Base-by-base conservation (phyloP, 768 basidiomycete species). In the Mycena venus region DNA sequence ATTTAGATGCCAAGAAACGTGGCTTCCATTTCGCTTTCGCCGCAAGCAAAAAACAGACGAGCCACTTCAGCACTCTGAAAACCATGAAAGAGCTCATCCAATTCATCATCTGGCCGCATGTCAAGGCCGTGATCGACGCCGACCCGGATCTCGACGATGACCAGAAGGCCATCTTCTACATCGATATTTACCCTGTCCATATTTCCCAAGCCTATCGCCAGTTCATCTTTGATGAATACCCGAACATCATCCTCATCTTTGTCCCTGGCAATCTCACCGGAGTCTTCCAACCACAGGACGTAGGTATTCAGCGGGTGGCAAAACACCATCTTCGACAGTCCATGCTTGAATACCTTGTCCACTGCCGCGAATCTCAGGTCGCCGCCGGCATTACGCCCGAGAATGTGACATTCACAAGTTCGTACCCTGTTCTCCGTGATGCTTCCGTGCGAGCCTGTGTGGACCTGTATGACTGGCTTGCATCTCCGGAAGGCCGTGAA, bases 111-210 rank as follows among this genome's bases (percentile, higher is more conserved):
- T 49, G 47, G 47, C 76, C 77, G 8, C 79, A 76, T 25, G 19
- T 60, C 56, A 11, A 67, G 9, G 0, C 11, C 4, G 49, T 80
- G 23, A 80, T 81, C 55, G 61, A 55, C 1, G 58, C 11, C 4
- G 74, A 77, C 31, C 51, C 65, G 15, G 53, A 61, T 31, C 75
- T 76, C 49, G 60, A 66, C 14, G 63, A 73, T 1, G 44, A 78
- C 23, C 78, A 75, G 55, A 59, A 23, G 3, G 19, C 44, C 7
- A 72, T 82, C 64, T 34, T 81, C 11, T 76, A 73, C 49, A 75
- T 84, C 11, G 79, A 84, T 53, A 75, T 77, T 32, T 84, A 82
- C 31, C 78, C 80, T 4, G 79, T 84, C 23, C 82, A 84, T 51
- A 78, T 73, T 8, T 49, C 78, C 19, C 36, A 79, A 32, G 71